Conservation (phyloP, 2,329 filamentous ascomycete genomes). For the Myotisia sp. region DNA sequence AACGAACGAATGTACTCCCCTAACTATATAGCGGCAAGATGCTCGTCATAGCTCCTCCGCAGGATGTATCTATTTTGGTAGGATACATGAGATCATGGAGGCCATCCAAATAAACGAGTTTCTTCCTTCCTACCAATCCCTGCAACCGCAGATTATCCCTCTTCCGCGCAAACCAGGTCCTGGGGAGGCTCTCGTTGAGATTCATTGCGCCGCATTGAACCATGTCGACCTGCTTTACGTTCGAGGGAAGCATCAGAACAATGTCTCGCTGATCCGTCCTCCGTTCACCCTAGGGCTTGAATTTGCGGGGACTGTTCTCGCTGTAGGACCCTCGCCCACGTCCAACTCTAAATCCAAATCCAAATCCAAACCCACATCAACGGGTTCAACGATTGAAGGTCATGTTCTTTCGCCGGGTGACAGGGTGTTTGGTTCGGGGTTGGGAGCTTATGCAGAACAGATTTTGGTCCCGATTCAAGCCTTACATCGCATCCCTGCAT, state of each 20-base stretch:
- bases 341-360: too few species aligned
- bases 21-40: too few species aligned
- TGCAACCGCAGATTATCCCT: slow-evolving; percentile 22
- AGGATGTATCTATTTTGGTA: too few species aligned
- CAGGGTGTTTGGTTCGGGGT: slow-evolving; percentile 39
- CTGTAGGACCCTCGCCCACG: slow-evolving; percentile 19
- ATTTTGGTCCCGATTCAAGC: slow-evolving; percentile 29
- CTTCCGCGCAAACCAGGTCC: slow-evolving; percentile 19
- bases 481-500: slow-evolving; percentile 33
- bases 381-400: not conserved
- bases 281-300: slow-evolving; percentile 48
- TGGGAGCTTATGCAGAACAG: slow-evolving; percentile 41
- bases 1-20: too few species aligned
- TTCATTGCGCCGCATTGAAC: slow-evolving; percentile 44
- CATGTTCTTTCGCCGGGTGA: slow-evolving; percentile 32
- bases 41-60: too few species aligned
- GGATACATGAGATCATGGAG: too few species aligned
- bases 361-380: too few species aligned
- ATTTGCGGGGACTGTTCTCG: slow-evolving; percentile 41
- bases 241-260: slow-evolving; percentile 47
- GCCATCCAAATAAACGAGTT: slow-evolving; percentile 28
- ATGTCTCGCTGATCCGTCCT: slow-evolving; percentile 40
- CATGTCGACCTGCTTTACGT: slow-evolving; percentile 49
- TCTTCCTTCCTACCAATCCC: slow-evolving; percentile 19
- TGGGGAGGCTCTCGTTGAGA: slow-evolving; percentile 32